Conservation (phyloP, 805 yeast genomes). For the Candida sithepensis region DNA sequence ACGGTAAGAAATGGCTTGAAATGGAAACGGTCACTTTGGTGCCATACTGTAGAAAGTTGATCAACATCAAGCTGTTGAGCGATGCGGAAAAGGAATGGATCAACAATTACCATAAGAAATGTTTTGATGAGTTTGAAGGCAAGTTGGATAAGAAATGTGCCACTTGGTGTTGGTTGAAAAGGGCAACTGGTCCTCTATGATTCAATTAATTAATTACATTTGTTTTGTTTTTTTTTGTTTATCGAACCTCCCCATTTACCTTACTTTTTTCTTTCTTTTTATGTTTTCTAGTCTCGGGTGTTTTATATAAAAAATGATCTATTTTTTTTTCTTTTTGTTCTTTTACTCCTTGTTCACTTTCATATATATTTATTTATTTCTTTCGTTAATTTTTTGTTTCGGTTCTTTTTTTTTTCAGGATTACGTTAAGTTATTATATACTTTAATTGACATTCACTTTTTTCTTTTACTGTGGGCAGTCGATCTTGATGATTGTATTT, state of each 20-base stretch:
- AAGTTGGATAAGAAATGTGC: constrained; percentile 35
- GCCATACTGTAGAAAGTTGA: constrained; percentile 53
- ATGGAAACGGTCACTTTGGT: constrained; percentile 57
- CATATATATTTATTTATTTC: no score
- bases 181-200: constrained; percentile 38
- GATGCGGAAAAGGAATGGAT: constrained; percentile 47
- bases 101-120: constrained; percentile 42
- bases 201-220: no score
- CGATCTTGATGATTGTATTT: no score
- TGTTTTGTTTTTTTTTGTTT: neutral
- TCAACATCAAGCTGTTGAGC: constrained; percentile 40
- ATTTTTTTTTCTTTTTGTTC: no score
- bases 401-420: no score
- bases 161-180: constrained; percentile 47
- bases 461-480: no score
- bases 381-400: no score
- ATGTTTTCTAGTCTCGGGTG: no score
- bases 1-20: constrained; percentile 42
- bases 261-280: neutral
- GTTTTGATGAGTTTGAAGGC: constrained; percentile 42
- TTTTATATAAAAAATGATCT: no score
- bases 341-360: no score
- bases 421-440: no score
- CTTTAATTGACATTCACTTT: no score
- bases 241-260: neutral